Percentiles rank a stretch among this genome's conserved stretches.
These are phyloP conservation scores for Coemansia sp. DNA, from an alignment of 192 early-diverging fungal genomes.

Conservation along the genomic window DNA sequence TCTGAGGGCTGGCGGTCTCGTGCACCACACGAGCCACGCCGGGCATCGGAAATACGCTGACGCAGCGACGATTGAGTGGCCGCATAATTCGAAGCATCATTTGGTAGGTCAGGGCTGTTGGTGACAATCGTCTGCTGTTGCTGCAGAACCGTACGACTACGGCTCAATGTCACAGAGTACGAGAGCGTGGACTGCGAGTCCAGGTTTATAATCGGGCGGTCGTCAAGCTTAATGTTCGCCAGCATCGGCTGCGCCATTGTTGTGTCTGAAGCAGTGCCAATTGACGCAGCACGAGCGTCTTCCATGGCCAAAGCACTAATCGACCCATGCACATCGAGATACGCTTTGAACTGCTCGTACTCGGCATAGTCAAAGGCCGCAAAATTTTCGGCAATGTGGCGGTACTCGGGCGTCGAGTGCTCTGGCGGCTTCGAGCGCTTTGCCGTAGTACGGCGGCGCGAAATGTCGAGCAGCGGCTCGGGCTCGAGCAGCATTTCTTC, in stretches of 20 bases:
- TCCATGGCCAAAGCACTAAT: slow-evolving; percentile 40
- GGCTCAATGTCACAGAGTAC: slow-evolving; percentile 23
- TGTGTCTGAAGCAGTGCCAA: not conserved
- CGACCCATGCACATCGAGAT: slow-evolving; percentile 58
- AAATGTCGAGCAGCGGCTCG: slow-evolving; percentile 74
- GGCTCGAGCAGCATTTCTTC: slow-evolving; percentile 98
- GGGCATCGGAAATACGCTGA: slow-evolving; percentile 19
- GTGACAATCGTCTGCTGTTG: slow-evolving; percentile 16
- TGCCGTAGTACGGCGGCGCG: slow-evolving; percentile 65
- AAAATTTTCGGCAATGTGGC: slow-evolving; percentile 71
- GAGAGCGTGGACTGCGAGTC: slow-evolving; percentile 19
- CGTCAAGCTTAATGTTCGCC: slow-evolving; percentile 31
- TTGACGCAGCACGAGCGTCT: slow-evolving; percentile 14
- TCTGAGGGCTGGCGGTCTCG: slow-evolving; percentile 1
- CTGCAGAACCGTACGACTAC: slow-evolving; percentile 23
- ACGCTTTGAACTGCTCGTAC: slow-evolving; percentile 70
- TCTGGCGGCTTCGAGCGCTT: slow-evolving; percentile 40
- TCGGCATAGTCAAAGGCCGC: slow-evolving; percentile 80
- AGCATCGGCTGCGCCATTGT: slow-evolving; percentile 7
- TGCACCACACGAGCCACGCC: slow-evolving; percentile 11
- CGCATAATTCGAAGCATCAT: not conserved
- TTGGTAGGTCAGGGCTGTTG: not conserved
- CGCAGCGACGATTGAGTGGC: slow-evolving; percentile 6
- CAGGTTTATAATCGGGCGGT: slow-evolving; percentile 33
- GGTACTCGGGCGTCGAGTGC: slow-evolving; percentile 59